Base-by-base conservation (phyloP, 2,329 filamentous ascomycete species). In the Cyclaneusma minus region DNA sequence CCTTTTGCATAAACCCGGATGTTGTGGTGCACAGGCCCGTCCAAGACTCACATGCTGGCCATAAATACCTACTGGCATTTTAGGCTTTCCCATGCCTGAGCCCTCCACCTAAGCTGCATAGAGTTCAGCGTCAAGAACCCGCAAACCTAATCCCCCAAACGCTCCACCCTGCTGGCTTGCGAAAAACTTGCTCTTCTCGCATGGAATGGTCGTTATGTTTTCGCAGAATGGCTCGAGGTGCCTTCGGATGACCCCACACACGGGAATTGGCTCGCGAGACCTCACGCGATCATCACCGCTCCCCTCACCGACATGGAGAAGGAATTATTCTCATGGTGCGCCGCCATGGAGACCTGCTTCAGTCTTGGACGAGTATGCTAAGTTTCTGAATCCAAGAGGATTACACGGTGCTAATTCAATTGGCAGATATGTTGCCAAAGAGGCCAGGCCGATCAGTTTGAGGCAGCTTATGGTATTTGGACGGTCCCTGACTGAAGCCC, bases 391-490 rank as follows among this genome's bases (percentile, higher is more conserved):
- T n/a, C n/a, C n/a, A n/a, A n/a, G n/a, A n/a, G n/a, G n/a, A n/a
- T 11, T 13, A 31, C 21, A 8, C 15, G 16, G 17, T 11, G 18
- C 7, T 45, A 28, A 46, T 25, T 19, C n/a, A 7, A 28, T 5
- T 28, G 28, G 13, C 40, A 92, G 84, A 62, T 95, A 85, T 84
- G 87, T 94, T 27, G 76, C 80, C 36, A 81, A 78, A 44, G 83
- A 93, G 49, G 85, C 85, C 25, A 70, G 84, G 27, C 89, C 89
- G n/a, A 94, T 98, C 48, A 93, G 83, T 55, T 59, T 98, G 42
- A 79, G 89, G 31, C 89, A 95, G 55, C 68, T 98, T 43, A 95
- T 92, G 57, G 91, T 95, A 44, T 98, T 95, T 53, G 89, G 89
- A 16, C 77, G 89, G 24, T 91, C 85, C 13, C 58, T 98, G 47